A percentile compares a stretch with the other conserved stretches of the same genome.
Conservation (phyloP, 1,284 basidiomycete species). For the Leccinum pachyderme region DNA sequence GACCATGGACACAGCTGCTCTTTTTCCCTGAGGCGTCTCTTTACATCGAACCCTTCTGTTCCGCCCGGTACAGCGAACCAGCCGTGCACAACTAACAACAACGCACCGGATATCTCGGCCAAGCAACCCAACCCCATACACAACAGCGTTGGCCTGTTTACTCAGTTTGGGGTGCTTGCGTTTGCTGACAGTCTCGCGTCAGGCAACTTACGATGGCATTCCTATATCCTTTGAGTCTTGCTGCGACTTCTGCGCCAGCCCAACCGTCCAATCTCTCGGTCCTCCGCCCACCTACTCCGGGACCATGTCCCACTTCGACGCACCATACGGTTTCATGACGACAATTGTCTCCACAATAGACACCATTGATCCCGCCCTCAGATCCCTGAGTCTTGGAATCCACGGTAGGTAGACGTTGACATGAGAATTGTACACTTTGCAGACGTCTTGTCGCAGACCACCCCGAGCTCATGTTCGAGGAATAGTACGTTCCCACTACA, state of each 20-base stretch:
- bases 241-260: constrained; percentile 29
- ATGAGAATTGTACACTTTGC: background rate
- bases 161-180: background rate
- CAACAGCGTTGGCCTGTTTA: constrained; percentile 16
- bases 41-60: constrained; percentile 6
- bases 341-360: constrained; percentile 49
- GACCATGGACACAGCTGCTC: constrained; percentile 23
- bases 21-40: constrained; percentile 22
- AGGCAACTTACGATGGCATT: constrained; percentile 18
- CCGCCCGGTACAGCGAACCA: background rate
- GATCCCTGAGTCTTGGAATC: constrained; percentile 55
- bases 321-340: constrained; percentile 31
- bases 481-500: constrained; percentile 40
- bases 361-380: constrained; percentile 43
- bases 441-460: constrained; percentile 39
- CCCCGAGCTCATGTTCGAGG: constrained; percentile 57
- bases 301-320: constrained; percentile 19
- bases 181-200: constrained; percentile 7
- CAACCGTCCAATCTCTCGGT: constrained; percentile 20
- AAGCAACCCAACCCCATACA: constrained; percentile 3
- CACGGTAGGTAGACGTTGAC: constrained; percentile 45
- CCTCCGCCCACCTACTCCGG: constrained; percentile 43
- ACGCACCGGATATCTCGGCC: background rate
- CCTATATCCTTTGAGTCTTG: constrained; percentile 34
- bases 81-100: background rate